Evolutionary conservation across 2,329 filamentous ascomycete genomes (phyloP).

Genomic region (Fusarium protoensiforme): DNA sequence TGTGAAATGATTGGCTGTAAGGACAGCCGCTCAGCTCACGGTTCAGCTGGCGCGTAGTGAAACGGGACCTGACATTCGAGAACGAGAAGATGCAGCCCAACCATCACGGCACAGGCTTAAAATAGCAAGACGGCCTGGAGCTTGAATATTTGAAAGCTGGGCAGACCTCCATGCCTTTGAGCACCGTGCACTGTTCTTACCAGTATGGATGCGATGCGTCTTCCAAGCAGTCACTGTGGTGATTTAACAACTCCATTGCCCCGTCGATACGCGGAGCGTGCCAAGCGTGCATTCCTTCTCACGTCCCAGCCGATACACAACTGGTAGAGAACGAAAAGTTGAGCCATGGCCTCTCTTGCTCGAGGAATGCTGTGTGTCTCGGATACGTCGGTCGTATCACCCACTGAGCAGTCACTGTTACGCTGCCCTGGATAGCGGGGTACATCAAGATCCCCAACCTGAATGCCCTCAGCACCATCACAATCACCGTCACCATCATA

Average conservation of each 20-base stretch:
- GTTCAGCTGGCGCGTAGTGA: conserved; percentile 28
- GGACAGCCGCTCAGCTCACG: conserved; percentile 17
- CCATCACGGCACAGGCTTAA: conserved; percentile 12
- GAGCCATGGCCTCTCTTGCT: not conserved
- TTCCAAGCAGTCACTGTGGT: not conserved
- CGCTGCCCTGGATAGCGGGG: conserved; percentile 19
- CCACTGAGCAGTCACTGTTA: conserved; percentile 13
- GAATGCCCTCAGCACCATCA: conserved; percentile 2
- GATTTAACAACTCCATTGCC: not conserved
- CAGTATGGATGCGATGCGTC: not conserved
- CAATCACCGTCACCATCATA: not conserved
- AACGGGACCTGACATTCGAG: conserved; percentile 8
- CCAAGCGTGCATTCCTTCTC: not conserved
- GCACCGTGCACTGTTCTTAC: not conserved
- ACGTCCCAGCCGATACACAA: not conserved
- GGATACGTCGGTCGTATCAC: conserved; percentile 12
- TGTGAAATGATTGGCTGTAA: conserved; percentile 31
- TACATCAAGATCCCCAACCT: conserved; percentile 5
- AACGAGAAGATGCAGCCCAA: conserved; percentile 6
- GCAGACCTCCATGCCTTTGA: not conserved
- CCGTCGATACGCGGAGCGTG: not conserved
- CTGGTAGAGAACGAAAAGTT: not conserved
- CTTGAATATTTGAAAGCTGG: not conserved
- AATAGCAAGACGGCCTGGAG: not conserved
- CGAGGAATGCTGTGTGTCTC: not conserved